Evolutionary conservation across 495 filamentous ascomycete species (phyloP), one percentile per base, ranked within the genome.

Genomic region (Aspergillus bridgeri): DNA sequence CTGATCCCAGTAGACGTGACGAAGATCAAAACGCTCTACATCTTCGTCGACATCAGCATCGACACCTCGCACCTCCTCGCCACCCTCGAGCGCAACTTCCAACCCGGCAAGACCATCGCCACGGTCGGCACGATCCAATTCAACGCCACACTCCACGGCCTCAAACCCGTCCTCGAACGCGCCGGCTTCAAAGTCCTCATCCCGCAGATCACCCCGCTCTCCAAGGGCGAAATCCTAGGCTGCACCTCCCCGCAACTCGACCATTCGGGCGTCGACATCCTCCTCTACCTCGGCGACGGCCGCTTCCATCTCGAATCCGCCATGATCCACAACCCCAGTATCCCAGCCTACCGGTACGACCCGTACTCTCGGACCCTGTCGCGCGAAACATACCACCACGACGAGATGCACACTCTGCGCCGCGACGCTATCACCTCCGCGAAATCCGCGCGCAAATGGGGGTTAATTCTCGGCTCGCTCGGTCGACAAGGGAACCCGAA

Each of bases 121-220:
- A 82, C 96, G 57, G 92, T 99, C 0, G 94, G 93, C 17, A 99
- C 94, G 5, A 99, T 99, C 58, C 94, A 99, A 65, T 99, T 99
- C 79, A 99, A 99, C 72, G 89, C 91, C 6, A 96, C 94, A 0
- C 85, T 99, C 24, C 94, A 99, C 71, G 87, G 86, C 17, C 81
- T 93, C 9, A 84, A 84, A 54, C 78, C 86, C 8, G 78, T 83
- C 0, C 81, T 99, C 6, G 89, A 96, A 56, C 82, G 81, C 33
- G 86, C 86, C 5, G 95, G 95, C 22, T 97, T 89, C 79, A 81
- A 79, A 22, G 81, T 96, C 11, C 62, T 95, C 24, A 88, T 98
- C 44, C 94, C 94, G 0, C 95, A 98, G 66, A 96, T 96, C 54
- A 84, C 86, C n/a, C 94, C 94, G 0, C 72, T 99, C 3, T 91